Evolutionary conservation across 2,329 filamentous ascomycete species (phyloP), one percentile per base, ranked within the genome.

Genomic region (Tolypocladium album): DNA sequence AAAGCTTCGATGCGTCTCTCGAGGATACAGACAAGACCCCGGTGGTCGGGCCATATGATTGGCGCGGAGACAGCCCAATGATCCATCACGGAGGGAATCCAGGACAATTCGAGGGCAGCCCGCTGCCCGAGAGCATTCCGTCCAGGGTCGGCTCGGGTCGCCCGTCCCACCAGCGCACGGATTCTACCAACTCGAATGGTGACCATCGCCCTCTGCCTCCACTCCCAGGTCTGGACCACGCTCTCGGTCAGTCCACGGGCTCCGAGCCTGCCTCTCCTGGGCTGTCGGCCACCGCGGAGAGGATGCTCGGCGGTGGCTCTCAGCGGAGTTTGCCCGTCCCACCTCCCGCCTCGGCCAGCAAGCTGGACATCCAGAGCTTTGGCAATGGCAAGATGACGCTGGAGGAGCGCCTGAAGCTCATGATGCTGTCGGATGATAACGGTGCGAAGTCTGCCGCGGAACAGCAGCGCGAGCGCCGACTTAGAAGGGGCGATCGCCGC

Each of bases 1-100:
- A 97, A 70, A 97, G 93, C 76, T 97, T 97, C 67, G 93, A 97
- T 74, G 93, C 90, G 17, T 96, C 92, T 8, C 82, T 97, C 1
- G 93, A 97, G 74, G 93, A 97, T 69, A 93, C 91, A 6, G 91
- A 96, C 69, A 97, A 97, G 79, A 97, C 94, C 1, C 94, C 94
- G 0, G 94, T 99, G 13, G 93, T 99, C n/a, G 84, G 95, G 27
- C 94, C 94, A 0, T 94, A 97, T 68, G 92, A 97, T 71, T 99
- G 94, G 94, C 86, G 89, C 64, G 89, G 92, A 76, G 76, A 90
- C 76, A 71, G 86, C 79, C 67, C 84, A 9, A 66, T 74, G 58
- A 67, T 70, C n/a, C 65, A 66, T 36, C 68, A 67, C 20, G 64
- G 61, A 27, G 61, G 63, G 3, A 65, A 61, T 42, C 59, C 67